Base-by-base conservation (phyloP, 1,284 basidiomycete genomes). In the Cystobasidium slooffiae region DNA sequence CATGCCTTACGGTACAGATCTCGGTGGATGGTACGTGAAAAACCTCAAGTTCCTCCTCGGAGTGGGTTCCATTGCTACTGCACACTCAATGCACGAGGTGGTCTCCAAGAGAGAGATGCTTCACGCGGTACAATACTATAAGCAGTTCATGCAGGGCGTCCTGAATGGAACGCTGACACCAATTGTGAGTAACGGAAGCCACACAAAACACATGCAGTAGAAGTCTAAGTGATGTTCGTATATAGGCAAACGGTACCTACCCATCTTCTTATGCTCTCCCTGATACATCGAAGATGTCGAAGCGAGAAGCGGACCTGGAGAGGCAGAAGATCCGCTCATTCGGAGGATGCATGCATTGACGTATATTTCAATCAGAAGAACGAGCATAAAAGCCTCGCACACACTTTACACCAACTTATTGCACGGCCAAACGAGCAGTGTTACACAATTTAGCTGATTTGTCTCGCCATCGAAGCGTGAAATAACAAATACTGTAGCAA, bases 1-100 rank as follows among this genome's bases (percentile, higher is more conserved):
- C 22, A 68, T 68, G 66, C 66, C 66, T 10, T 68, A 68, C n/a
- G 66, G 66, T 5, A 68, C 66, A 1, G 66, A 68, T 59, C 43
- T 68, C 7, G 44, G 53, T n/a, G 66, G 39, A 20, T 68, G 66
- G 66, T 31, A 6, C 18, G 66, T 68, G 3, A 59, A 68, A 20
- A 68, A 68, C 66, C 52, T 68, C 18, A 68, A 68, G 43, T 68
- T 68, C 66, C 53, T 68, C 9, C 52, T 68, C 39, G 66, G 66
- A 5, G 66, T 68, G 6, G 66, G 66, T 14, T 56, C 53, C 37
- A 68, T 68, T 39, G 66, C 66, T 18, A 68, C 52, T 5, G 66
- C 66, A 12, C 66, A 68, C 43, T 68, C 66, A 5, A 47, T 37
- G 39, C 66, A 68, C 44, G 66, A 68, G 22, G 44, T 68, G 14